Evolutionary conservation across 345 rosid genomes (phyloP).

Genomic region (Raphanus raphanistrum): DNA sequence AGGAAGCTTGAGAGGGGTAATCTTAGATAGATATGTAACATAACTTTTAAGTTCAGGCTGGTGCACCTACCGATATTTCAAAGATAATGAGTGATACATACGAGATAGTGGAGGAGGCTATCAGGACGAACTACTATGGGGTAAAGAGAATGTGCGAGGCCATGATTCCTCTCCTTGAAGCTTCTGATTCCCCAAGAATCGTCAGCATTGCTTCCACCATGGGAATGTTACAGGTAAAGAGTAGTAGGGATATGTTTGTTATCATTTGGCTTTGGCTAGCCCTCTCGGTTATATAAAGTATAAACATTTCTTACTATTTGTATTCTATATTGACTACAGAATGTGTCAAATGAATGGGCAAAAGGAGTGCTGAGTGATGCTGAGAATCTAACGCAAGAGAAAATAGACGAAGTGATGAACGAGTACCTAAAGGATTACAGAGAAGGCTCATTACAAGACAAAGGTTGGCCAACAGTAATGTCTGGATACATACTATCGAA

Average conservation of each 20-base stretch:
- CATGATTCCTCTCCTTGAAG: slow-evolving; percentile 47
- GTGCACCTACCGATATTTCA: slow-evolving; percentile 28
- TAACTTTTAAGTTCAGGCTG: slow-evolving; percentile 17
- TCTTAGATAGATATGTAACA: too few relatives aligned
- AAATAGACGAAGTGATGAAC: slow-evolving; percentile 43
- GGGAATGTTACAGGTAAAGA: slow-evolving; percentile 32
- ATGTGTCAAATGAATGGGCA: slow-evolving; percentile 44
- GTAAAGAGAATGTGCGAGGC: slow-evolving; percentile 52
- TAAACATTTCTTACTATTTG: neutral
- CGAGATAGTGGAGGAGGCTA: slow-evolving; percentile 43
- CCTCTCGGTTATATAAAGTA: neutral
- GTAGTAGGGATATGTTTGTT: neutral
- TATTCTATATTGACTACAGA: slow-evolving; percentile 21
- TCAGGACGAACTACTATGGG: slow-evolving; percentile 54
- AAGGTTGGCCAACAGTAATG: slow-evolving; percentile 45
- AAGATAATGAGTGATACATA: slow-evolving; percentile 40
- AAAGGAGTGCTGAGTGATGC: slow-evolving; percentile 41
- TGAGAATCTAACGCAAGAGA: slow-evolving; percentile 49
- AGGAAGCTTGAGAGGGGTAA: neutral
- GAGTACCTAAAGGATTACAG: slow-evolving; percentile 45
- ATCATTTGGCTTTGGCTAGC: neutral
- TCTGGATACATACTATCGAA: slow-evolving; percentile 47
- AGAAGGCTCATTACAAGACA: slow-evolving; percentile 40
- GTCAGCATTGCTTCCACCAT: slow-evolving; percentile 50
- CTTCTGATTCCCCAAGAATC: slow-evolving; percentile 52